phyloP scores from a whole-genome alignment of 2,329 filamentous ascomycete genomes.

The Alternaria infectoria region DNA sequence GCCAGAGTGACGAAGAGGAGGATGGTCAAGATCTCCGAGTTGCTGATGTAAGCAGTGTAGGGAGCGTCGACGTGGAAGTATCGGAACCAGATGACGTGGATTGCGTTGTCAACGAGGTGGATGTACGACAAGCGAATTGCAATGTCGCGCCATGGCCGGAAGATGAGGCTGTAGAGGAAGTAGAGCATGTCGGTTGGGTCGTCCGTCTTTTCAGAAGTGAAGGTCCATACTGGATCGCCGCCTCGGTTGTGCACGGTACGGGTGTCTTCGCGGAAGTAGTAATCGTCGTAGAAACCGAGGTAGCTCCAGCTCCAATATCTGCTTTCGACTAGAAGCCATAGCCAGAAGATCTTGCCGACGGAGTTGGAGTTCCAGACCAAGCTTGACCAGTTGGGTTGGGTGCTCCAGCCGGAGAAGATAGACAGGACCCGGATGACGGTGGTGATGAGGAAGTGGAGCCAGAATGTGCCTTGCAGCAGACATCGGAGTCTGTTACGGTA shows the following conservation, averaged over 20 bases:
- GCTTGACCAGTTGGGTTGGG: not conserved
- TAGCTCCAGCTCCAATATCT: not conserved
- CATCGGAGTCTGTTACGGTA: not conserved
- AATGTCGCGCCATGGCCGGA: not conserved
- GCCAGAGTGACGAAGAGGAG: not conserved
- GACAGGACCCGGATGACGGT: not conserved
- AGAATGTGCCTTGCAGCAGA: not conserved
- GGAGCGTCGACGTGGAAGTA: not conserved
- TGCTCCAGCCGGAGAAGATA: not conserved
- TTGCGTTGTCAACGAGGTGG: not conserved
- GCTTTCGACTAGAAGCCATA: not conserved
- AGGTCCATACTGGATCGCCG: not conserved
- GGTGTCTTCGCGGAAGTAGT: not conserved
- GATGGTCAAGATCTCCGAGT: not conserved
- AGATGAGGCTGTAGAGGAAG: not conserved
- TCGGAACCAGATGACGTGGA: not conserved
- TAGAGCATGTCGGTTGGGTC: not conserved
- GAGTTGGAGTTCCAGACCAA: not conserved
- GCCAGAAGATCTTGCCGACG: not conserved
- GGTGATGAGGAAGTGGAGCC: not conserved
- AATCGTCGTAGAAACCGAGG: not conserved
- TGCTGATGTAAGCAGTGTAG: not conserved
- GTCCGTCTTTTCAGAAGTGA: not conserved
- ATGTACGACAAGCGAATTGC: not conserved
- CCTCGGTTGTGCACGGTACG: not conserved